phyloP scores from a whole-genome alignment of 345 rosid species.

The Pistacia atlantica region DNA sequence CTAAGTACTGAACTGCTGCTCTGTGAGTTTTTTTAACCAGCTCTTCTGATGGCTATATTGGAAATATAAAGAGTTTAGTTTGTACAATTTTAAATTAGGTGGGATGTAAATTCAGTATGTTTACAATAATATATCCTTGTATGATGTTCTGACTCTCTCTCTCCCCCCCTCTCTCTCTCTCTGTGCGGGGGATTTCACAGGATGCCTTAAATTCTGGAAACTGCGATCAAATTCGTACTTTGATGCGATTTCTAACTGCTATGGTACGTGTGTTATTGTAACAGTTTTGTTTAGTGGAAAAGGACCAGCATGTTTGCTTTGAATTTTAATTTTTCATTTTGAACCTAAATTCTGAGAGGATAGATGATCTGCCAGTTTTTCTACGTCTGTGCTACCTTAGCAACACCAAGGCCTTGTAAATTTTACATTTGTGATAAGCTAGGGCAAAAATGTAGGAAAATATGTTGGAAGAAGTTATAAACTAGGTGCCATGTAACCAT shows the following conservation, averaged over 20 bases:
- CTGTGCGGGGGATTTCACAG: constrained; percentile 41
- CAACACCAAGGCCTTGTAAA: background rate
- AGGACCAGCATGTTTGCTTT: background rate
- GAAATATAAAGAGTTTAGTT: background rate
- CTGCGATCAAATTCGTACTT: constrained; percentile 75
- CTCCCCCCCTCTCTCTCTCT: constrained; percentile 11
- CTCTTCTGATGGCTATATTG: background rate
- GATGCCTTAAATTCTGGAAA: constrained; percentile 69
- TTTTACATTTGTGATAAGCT: background rate
- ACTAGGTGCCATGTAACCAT: background rate
- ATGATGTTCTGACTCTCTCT: constrained; percentile 6
- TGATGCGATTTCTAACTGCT: constrained; percentile 83
- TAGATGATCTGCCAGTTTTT: background rate
- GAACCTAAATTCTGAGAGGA: background rate
- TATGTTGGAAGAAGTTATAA: background rate
- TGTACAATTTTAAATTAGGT: background rate
- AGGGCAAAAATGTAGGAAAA: background rate
- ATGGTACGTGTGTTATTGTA: constrained; percentile 52
- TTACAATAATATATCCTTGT: background rate
- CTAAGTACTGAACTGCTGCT: background rate
- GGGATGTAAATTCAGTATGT: background rate
- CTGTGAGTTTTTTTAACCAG: background rate
- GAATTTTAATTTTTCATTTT: background rate
- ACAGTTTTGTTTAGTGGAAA: background rate
- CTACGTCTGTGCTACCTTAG: background rate